Conservation (phyloP, 23 red algal genomes). For the Cyanidioschyzon merolae region DNA sequence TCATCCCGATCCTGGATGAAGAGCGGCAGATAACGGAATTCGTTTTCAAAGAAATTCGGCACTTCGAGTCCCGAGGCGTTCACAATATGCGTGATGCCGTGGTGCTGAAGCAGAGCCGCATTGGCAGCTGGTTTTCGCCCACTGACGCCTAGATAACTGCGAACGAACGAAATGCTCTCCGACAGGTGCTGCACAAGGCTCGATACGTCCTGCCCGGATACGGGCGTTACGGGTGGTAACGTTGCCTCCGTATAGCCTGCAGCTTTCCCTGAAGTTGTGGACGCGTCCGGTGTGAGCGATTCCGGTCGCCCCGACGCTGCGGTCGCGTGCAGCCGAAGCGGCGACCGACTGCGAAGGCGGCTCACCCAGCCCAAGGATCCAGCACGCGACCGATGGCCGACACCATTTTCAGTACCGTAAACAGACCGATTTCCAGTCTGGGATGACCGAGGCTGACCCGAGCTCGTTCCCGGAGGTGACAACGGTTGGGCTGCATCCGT, state of each 20-base stretch:
- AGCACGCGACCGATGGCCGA: background rate
- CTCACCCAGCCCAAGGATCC: constrained; percentile 14
- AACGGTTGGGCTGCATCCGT: too few relatives aligned
- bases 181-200: background rate
- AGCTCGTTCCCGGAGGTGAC: too few relatives aligned
- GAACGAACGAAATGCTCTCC: background rate
- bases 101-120: background rate
- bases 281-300: background rate
- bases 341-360: background rate
- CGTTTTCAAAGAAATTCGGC: constrained; percentile 8
- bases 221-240: too few relatives aligned
- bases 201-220: background rate
- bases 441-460: too few relatives aligned
- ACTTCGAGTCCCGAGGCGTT: background rate
- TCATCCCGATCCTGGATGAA: constrained; percentile 12
- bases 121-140: background rate
- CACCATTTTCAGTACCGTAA: background rate
- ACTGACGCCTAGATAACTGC: background rate
- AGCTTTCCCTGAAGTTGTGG: background rate
- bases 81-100: constrained; percentile 14
- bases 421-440: too few relatives aligned
- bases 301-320: background rate
- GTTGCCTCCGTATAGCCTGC: too few relatives aligned
- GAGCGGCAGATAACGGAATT: constrained; percentile 1
- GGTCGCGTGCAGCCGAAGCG: background rate